Percentiles rank a stretch among this genome's conserved stretches.
phyloP scores from a whole-genome alignment of 192 early-diverging fungal genomes.

The Umbelopsis isabellina region DNA sequence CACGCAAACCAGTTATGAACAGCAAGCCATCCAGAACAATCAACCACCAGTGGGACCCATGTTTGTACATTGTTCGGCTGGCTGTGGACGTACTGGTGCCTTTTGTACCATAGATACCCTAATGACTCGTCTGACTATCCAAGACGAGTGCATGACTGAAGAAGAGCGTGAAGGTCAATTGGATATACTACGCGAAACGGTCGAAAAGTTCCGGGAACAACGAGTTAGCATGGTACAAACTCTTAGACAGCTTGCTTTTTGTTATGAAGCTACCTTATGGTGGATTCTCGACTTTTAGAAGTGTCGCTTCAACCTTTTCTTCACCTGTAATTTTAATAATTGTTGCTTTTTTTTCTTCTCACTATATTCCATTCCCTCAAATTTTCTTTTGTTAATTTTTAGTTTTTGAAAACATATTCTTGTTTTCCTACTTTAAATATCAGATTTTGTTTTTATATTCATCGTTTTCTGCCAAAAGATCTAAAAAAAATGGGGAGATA shows the following conservation, averaged over 20 bases:
- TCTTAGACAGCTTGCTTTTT: conserved; percentile 79
- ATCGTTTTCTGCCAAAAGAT: too few relatives aligned
- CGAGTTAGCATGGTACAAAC: conserved; percentile 86
- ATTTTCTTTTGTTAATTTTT: neutral
- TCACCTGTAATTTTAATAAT: conserved; percentile 15
- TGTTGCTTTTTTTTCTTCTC: neutral
- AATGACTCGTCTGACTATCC: conserved; percentile 28
- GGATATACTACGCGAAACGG: conserved; percentile 67
- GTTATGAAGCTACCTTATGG: conserved; percentile 79
- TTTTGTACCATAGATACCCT: conserved; percentile 62
- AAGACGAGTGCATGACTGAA: conserved; percentile 23
- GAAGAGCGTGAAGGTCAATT: conserved; percentile 26
- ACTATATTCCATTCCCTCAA: neutral
- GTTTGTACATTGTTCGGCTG: conserved; percentile 58
- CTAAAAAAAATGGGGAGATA: too few relatives aligned
- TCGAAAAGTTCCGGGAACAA: conserved; percentile 74
- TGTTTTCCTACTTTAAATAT: too few relatives aligned
- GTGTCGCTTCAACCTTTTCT: neutral
- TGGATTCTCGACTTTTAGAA: conserved; percentile 32
- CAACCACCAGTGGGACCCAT: conserved; percentile 27
- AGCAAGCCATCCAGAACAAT: neutral
- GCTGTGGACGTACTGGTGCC: conserved; percentile 63
- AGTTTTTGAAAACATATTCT: too few relatives aligned
- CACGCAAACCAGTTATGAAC: conserved; percentile 21
- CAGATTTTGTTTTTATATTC: too few relatives aligned